Evolutionary conservation across 176 grass and related monocot genomes (phyloP), one percentile per base, ranked within the genome.

Genomic region (Oryza nivara): DNA sequence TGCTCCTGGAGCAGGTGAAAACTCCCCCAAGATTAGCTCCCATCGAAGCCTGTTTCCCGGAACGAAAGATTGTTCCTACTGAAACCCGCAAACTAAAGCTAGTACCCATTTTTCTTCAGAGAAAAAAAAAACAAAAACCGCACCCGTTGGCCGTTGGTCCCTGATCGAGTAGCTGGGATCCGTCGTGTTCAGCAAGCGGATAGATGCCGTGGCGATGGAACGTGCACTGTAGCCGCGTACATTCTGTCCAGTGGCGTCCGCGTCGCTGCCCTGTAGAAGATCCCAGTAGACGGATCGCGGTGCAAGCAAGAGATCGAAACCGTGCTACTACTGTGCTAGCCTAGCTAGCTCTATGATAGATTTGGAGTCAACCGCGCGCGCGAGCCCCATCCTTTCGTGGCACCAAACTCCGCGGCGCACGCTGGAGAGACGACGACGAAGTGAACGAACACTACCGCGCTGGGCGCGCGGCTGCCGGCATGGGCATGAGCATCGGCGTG

Each of bases 21-120:
- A 86, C 47, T 70, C 67, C 52, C 88, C 86, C 68, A 35, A 43
- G 77, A 96, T 91, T 83, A 75, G 83, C 86, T 95, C 74, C 81
- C 85, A 14, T 36, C 75, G 19, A 23, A 72, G 51, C 77, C 25
- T 85, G 84, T 89, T 92, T 94, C 83, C 84, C 86, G 89, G 92
- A 84, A 79, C 44, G 85, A 89, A 94, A 89, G 91, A 89, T 85
- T 35, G 46, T 67, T 80, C 6, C 9, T 69, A 7, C 11, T 36
- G n/a, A 82, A 61, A 41, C 20, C 36, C 32, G 35, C 74, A 3
- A 22, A 7, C 6, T 13, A 25, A 20, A 68, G 77, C 40, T 41
- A 41, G 40, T 0, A 63, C n/a, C 0, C 58, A 4, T 63, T 63
- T 63, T 63, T 63, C 58, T 23, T 11, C n/a, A 23, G 58, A 51